Percentiles rank a stretch among this genome's conserved stretches.
phyloP scores from a whole-genome alignment of 2,329 filamentous ascomycete genomes.

The Fusarium luffae region DNA sequence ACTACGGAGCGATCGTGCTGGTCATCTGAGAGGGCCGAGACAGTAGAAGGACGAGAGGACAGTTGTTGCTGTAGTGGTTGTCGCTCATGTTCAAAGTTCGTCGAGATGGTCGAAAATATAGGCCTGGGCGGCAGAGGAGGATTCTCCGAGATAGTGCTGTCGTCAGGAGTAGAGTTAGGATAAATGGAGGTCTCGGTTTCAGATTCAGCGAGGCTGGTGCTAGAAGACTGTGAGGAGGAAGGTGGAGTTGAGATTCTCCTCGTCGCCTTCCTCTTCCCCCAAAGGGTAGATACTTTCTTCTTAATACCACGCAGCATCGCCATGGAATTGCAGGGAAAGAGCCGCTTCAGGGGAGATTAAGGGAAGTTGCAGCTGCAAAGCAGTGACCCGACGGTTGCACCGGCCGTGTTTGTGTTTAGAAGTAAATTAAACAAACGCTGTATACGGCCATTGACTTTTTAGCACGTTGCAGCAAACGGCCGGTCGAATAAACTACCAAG shows the following conservation, averaged over 20 bases:
- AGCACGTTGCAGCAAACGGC: not conserved
- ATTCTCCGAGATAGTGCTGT: not conserved
- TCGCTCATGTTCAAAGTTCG: not conserved
- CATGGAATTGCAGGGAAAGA: not conserved
- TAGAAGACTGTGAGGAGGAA: not conserved
- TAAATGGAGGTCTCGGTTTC: not conserved
- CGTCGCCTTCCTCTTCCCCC: slow-evolving; percentile 36
- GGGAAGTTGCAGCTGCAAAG: not conserved
- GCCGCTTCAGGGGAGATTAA: not conserved
- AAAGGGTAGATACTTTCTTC: slow-evolving; percentile 40
- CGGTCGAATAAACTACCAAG: not conserved
- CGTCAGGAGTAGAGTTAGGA: not conserved
- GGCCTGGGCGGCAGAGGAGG: slow-evolving; percentile 4
- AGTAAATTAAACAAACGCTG: not conserved
- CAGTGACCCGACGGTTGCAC: not conserved
- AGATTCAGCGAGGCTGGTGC: not conserved
- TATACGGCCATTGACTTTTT: not conserved
- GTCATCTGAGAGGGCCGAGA: not conserved
- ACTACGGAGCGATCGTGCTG: not conserved
- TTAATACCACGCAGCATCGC: slow-evolving; percentile 45
- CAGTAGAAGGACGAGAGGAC: slow-evolving; percentile 8
- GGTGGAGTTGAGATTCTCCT: slow-evolving; percentile 10
- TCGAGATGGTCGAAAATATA: slow-evolving; percentile 2
- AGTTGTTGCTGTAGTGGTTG: not conserved
- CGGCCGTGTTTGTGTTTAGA: not conserved